Evolutionary conservation across 805 yeast species (phyloP).

Genomic region (Starmerella potacharoeniae): DNA sequence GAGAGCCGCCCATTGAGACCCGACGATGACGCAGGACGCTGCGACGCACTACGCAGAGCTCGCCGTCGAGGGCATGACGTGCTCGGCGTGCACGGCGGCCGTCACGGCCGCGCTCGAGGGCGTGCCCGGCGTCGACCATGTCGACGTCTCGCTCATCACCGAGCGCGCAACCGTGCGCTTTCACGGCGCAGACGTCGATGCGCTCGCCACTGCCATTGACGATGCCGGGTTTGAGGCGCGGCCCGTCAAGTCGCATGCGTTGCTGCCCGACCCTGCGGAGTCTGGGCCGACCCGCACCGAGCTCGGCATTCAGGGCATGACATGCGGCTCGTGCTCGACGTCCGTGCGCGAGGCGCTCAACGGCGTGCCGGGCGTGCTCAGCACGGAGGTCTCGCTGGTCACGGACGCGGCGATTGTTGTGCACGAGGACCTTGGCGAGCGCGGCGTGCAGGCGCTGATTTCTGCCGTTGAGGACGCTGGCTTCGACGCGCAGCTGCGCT

Average conservation of each 20-base stretch:
- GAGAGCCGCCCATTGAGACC: background rate
- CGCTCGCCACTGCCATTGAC: slow-evolving; percentile 48
- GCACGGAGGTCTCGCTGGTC: slow-evolving; percentile 55
- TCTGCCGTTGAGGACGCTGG: slow-evolving; percentile 67
- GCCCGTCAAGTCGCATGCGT: slow-evolving; percentile 1
- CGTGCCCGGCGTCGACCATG: slow-evolving; percentile 42
- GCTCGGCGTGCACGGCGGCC: slow-evolving; percentile 71
- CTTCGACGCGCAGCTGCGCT: slow-evolving; percentile 39
- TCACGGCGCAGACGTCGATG: slow-evolving; percentile 29
- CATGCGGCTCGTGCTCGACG: slow-evolving; percentile 76
- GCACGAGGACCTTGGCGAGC: slow-evolving; percentile 33
- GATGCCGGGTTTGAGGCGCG: slow-evolving; percentile 62
- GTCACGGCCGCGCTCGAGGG: slow-evolving; percentile 44
- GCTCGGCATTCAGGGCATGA: slow-evolving; percentile 59
- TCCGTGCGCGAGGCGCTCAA: slow-evolving; percentile 49
- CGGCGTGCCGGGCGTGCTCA: slow-evolving; percentile 39
- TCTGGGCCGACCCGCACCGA: slow-evolving; percentile 5
- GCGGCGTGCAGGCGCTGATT: slow-evolving; percentile 30
- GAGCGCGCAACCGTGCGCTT: slow-evolving; percentile 59
- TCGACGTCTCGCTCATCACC: slow-evolving; percentile 60
- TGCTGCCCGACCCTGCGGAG: background rate
- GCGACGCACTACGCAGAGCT: slow-evolving; percentile 15
- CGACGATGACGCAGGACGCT: background rate
- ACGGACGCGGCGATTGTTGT: slow-evolving; percentile 60
- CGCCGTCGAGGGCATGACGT: slow-evolving; percentile 71